Evolutionary conservation across 805 yeast genomes (phyloP), one percentile per base, ranked within the genome.

Genomic region (Vanderwaltozyma yarrowii): DNA sequence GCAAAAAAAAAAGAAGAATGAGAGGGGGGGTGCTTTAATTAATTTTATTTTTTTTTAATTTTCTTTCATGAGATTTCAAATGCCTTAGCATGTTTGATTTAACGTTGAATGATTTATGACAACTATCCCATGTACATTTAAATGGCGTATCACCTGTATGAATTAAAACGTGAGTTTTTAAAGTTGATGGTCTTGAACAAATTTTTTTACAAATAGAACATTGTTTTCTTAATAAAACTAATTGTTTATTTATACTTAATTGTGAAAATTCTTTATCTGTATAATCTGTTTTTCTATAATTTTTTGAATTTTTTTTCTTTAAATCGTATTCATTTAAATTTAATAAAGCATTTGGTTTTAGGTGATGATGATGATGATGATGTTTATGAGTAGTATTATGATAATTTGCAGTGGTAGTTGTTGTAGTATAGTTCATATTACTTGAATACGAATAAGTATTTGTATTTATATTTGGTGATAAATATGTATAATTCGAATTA

Each of bases 81-180:
- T 84, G 95, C 41, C 95, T 65, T 6, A 78, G 76, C 74, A 84
- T 76, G 51, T 85, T 86, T 26, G 84, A 75, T 48, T 82, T 73
- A 17, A 86, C 85, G 10, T 78, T 73, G 54, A 84, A 84, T 5
- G 69, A 45, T 49, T 78, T 74, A 0, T 74, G 74, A 59, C 95
- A 84, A 20, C 69, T 71, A 0, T 64, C 64, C 74, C 80, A 76
- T 11, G 58, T 55, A 51, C 84, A 78, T 37, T 59, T 58, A 52
- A 72, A 78, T 7, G 85, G 85, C 51, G 75, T 76, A 50, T 77
- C 82, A 8, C 84, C 84, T 0, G 84, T 76, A 56, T 84, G 94
- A 3, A 82, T 78, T 46, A 82, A 73, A 47, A 72, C 64, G 57
- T 84, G 95, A 4, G 85, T 82, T 40, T 77, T 80, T 39, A 84